Percentiles rank a stretch among this genome's conserved stretches.
phyloP scores from a whole-genome alignment of 805 yeast genomes.

The Lachancea thermotolerans region DNA sequence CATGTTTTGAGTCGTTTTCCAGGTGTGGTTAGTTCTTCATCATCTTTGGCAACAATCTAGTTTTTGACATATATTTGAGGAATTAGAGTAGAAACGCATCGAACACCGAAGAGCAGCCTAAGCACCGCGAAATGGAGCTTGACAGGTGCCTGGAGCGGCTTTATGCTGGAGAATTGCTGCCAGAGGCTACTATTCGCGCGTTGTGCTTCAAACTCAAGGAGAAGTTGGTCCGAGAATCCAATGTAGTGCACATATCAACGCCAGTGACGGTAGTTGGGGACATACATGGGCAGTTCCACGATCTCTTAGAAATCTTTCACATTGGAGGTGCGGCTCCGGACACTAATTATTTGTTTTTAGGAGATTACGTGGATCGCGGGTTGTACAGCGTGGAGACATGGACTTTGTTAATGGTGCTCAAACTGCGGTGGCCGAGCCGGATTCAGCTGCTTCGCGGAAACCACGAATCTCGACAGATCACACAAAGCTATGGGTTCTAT shows the following conservation, averaged over 20 bases:
- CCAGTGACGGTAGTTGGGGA: constrained; percentile 97
- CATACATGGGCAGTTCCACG: constrained; percentile 96
- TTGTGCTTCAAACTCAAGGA: constrained; percentile 79
- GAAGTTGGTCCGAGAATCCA: constrained; percentile 69
- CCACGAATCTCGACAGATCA: constrained; percentile 94
- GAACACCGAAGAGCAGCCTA: not conserved
- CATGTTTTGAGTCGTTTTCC: not conserved
- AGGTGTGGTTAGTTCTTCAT: not conserved
- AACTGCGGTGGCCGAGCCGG: constrained; percentile 80
- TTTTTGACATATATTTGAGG: not conserved
- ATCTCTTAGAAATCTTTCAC: constrained; percentile 81
- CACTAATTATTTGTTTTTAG: constrained; percentile 86
- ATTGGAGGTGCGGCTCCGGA: constrained; percentile 93
- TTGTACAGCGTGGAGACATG: constrained; percentile 92
- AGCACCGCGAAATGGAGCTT: constrained; percentile 37
- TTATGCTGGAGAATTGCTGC: constrained; percentile 57
- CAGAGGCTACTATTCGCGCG: constrained; percentile 63
- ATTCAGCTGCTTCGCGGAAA: constrained; percentile 84
- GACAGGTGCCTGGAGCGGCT: constrained; percentile 66
- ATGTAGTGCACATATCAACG: constrained; percentile 73
- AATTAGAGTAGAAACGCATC: not conserved
- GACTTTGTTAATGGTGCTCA: constrained; percentile 69
- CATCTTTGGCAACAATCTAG: too few species aligned
- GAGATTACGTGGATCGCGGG: constrained; percentile 96
- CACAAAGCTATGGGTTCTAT: constrained; percentile 95